Evolutionary conservation across 1,139 yeast genomes (phyloP).

Genomic region (Blastobotrys petasosporus): DNA sequence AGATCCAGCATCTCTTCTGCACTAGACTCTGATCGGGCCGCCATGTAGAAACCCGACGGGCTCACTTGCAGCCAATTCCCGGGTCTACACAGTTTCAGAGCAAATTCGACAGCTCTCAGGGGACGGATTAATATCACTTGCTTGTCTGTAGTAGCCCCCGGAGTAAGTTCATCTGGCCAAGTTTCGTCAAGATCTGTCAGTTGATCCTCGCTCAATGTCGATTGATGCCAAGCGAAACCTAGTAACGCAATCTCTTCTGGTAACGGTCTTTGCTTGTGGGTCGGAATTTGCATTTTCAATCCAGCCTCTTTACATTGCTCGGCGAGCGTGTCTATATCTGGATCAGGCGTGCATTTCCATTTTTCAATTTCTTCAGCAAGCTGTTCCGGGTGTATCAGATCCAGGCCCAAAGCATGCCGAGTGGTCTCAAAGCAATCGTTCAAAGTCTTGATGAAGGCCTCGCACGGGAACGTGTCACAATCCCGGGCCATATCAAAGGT

Average conservation of each 20-base stretch:
- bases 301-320: not conserved
- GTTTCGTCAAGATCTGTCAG: conserved; percentile 8
- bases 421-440: conserved; percentile 6
- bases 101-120: conserved; percentile 8
- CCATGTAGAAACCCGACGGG: conserved; percentile 1
- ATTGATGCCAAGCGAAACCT: conserved; percentile 13
- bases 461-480: not conserved
- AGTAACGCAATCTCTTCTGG: conserved; percentile 13
- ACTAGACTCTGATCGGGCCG: not conserved
- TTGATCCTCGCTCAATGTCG: not conserved
- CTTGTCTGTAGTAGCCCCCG: conserved; percentile 8
- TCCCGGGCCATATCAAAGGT: not conserved
- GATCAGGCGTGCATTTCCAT: conserved; percentile 4
- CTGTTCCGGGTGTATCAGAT: not conserved
- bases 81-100: conserved; percentile 1
- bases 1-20: too few relatives aligned
- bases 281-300: not conserved
- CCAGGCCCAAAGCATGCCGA: conserved; percentile 2
- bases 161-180: conserved; percentile 7
- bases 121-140: conserved; percentile 5
- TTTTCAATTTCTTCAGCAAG: not conserved
- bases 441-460: not conserved
- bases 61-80: conserved; percentile 5
- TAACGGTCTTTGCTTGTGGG: conserved; percentile 10
- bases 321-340: conserved; percentile 1